Percentiles rank a stretch among this genome's conserved stretches.
Evolutionary conservation across 2,329 filamentous ascomycete genomes (phyloP).

Genomic region (Penicillium sp.): DNA sequence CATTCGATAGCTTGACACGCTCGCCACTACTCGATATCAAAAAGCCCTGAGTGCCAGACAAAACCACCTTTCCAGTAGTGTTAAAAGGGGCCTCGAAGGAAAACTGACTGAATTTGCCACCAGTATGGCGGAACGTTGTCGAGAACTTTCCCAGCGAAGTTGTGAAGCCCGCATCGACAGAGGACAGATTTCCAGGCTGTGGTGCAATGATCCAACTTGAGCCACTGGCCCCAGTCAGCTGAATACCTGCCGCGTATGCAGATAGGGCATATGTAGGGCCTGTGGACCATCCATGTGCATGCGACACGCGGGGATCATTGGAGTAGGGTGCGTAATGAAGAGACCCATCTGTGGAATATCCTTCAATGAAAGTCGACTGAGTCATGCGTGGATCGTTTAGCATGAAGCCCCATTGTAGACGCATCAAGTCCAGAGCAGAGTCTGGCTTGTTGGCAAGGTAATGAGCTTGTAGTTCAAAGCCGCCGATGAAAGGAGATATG

Average conservation of each 20-base stretch:
- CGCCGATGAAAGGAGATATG: slow-evolving; percentile 45
- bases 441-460: slow-evolving; percentile 40
- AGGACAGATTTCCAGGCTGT: slow-evolving; percentile 36
- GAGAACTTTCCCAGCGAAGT: slow-evolving; percentile 41
- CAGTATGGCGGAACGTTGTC: background rate
- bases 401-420: slow-evolving; percentile 58
- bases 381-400: slow-evolving; percentile 56
- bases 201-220: slow-evolving; percentile 41
- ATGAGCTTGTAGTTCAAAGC: slow-evolving; percentile 48
- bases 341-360: slow-evolving; percentile 49
- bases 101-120: background rate
- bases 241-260: slow-evolving; percentile 45
- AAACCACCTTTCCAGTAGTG: slow-evolving; percentile 6
- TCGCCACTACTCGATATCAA: slow-evolving; percentile 9
- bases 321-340: slow-evolving; percentile 53
- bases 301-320: slow-evolving; percentile 51
- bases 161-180: slow-evolving; percentile 40
- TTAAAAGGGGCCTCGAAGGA: background rate
- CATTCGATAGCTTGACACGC: slow-evolving; percentile 9
- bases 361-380: slow-evolving; percentile 55
- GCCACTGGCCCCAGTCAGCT: slow-evolving; percentile 39
- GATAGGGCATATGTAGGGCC: slow-evolving; percentile 50
- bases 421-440: slow-evolving; percentile 46
- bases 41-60: slow-evolving; percentile 8
- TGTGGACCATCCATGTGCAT: slow-evolving; percentile 55